Base-by-base conservation (phyloP, 805 yeast species). In the Kazachstania bromeliacearum region DNA sequence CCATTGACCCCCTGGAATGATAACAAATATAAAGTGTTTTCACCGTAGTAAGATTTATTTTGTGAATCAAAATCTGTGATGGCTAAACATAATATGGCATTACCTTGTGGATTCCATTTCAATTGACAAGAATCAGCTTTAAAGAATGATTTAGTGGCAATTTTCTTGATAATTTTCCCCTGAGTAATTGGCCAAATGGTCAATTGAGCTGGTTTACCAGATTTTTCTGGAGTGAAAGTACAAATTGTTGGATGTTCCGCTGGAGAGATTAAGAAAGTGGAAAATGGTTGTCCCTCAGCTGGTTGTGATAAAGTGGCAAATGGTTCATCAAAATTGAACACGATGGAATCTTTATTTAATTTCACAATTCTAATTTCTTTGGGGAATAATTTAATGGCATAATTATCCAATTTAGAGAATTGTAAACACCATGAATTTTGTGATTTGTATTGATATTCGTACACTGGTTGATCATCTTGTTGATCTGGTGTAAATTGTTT, bases 11-110 rank as follows among this genome's bases (percentile, higher is more conserved):
- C 63, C 40, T 57, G 60, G 50, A 58, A 58, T 4, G 62, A 55
- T 47, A 94, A 70, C 41, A 92, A 62, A 57, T 89, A 92, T 48
- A 92, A 68, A 42, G 89, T 85, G 36, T 95, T 85, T 66, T 92
- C 97, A 48, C 99, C 99, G 57, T 92, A 92, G 65, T 92, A 92
- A 2, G 94, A 81, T 67, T 89, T 79, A 59, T 94, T 94, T 23
- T 94, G 75, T 22, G 92, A 70, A 63, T 92, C 98, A 48, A 89
- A 95, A 62, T 92, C 98, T 19, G 96, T 92, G 31, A 92, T 82
- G 4, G 96, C 94, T 50, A 88, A 71, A 33, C 95, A 96, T 54
- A 94, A 67, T 42, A 89, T 68, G 5, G 96, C 94, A 41, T 96
- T 92, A 41, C 99, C 99, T 44, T 87, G 70, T 24, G 77, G 72